These are phyloP conservation scores for Protomyces inundatus DNA, from an alignment of 1,139 yeast genomes.

Conservation along the genomic window DNA sequence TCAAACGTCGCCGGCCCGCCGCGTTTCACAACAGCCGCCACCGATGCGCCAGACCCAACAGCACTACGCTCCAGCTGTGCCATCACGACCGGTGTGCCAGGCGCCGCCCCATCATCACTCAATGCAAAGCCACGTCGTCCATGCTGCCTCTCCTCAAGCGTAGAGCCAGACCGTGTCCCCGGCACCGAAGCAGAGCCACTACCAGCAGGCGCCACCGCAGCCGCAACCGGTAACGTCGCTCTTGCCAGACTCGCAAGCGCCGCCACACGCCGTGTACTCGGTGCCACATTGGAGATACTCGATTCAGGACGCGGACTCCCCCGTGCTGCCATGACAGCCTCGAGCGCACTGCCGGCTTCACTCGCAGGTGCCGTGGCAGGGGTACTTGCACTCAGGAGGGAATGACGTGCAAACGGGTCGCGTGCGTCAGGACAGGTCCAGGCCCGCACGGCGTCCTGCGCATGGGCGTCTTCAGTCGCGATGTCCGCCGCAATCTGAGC, in stretches of 20 bases:
- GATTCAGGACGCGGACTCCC: neutral
- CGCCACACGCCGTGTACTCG: neutral
- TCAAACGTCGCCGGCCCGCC: constrained; percentile 42
- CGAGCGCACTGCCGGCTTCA: neutral
- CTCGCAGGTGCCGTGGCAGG: neutral
- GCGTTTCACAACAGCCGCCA: neutral
- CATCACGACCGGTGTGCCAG: neutral
- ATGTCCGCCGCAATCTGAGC: neutral
- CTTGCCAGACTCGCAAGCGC: too few species aligned
- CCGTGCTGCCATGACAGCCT: neutral
- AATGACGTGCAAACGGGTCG: neutral
- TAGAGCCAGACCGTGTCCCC: too few species aligned
- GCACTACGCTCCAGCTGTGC: neutral
- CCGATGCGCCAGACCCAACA: neutral
- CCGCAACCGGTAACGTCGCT: neutral
- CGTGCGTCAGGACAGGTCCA: neutral
- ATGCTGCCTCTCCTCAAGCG: too few species aligned
- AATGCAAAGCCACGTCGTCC: neutral
- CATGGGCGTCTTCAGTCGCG: neutral
- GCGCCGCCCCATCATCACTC: neutral
- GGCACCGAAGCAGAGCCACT: too few species aligned
- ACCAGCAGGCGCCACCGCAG: too few species aligned
- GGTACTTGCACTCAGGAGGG: neutral
- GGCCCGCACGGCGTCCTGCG: neutral
- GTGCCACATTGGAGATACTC: neutral